Percentiles rank a stretch among this genome's conserved stretches.
These are phyloP conservation scores for Tolypocladium tropicale DNA, from an alignment of 2,329 filamentous ascomycete species.

Conservation along the genomic window DNA sequence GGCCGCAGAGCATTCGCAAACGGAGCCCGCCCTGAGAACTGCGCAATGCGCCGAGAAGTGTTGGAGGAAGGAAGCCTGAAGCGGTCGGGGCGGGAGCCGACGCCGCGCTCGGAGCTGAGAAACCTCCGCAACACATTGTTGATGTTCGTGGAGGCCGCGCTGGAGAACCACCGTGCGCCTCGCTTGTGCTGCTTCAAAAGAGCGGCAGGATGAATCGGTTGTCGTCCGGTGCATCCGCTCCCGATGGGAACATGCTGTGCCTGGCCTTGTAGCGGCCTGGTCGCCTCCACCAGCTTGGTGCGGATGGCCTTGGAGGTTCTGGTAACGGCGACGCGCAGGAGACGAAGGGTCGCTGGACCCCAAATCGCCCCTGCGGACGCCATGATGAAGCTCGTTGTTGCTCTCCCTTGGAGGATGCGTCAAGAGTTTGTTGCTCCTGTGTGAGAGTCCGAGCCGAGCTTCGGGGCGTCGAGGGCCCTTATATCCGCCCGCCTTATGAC, in stretches of 20 bases:
- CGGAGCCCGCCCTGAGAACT: conserved; percentile 65
- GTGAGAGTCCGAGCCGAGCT: not conserved
- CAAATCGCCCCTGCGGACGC: conserved; percentile 45
- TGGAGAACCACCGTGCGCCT: conserved; percentile 38
- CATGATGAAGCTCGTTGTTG: conserved; percentile 25
- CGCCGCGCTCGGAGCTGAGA: conserved; percentile 29
- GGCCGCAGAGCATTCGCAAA: conserved; percentile 85
- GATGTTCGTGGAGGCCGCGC: conserved; percentile 28
- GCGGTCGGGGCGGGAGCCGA: conserved; percentile 31
- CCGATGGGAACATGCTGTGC: conserved; percentile 36
- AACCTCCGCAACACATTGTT: conserved; percentile 39
- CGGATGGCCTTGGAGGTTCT: conserved; percentile 42
- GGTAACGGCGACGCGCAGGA: conserved; percentile 40
- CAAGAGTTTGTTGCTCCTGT: conserved; percentile 5
- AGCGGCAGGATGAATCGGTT: conserved; percentile 44
- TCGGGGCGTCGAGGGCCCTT: not conserved
- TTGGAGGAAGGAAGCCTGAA: conserved; percentile 38
- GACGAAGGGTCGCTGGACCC: conserved; percentile 45
- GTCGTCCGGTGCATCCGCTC: conserved; percentile 27
- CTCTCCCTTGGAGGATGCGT: not conserved
- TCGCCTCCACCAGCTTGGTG: conserved; percentile 34
- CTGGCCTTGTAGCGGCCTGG: conserved; percentile 33
- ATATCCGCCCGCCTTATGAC: not conserved
- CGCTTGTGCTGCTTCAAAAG: conserved; percentile 37
- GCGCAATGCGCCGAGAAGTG: conserved; percentile 40